Evolutionary conservation across 1,284 basidiomycete genomes (phyloP).

Genomic region (Wallemia mellicola): DNA sequence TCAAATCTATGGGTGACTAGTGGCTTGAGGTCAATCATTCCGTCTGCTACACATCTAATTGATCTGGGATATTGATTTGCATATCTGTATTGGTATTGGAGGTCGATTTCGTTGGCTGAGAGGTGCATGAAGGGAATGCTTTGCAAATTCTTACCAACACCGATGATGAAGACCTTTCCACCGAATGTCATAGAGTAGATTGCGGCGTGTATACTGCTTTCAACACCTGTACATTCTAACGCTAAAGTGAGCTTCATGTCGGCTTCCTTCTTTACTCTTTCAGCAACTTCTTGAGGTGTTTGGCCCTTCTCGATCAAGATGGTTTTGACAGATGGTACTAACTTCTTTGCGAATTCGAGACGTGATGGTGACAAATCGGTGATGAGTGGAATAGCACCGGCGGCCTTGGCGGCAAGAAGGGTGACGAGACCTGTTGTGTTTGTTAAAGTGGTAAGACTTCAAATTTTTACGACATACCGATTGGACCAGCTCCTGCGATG

Average conservation of each 20-base stretch:
- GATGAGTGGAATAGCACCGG: slow-evolving; percentile 23
- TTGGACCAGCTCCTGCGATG: slow-evolving; percentile 13
- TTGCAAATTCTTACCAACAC: slow-evolving; percentile 20
- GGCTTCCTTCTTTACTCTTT: slow-evolving; percentile 13
- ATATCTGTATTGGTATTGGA: slow-evolving; percentile 22
- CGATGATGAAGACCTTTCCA: slow-evolving; percentile 23
- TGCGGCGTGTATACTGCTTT: slow-evolving; percentile 57
- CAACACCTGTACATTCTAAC: slow-evolving; percentile 63
- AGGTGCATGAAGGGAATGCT: slow-evolving; percentile 20
- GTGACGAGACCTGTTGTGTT: slow-evolving; percentile 20
- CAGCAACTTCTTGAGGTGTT: slow-evolving; percentile 12
- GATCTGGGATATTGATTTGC: slow-evolving; percentile 37
- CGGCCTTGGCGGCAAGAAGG: slow-evolving; percentile 21
- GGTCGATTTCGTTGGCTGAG: slow-evolving; percentile 22
- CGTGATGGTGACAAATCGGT: slow-evolving; percentile 22
- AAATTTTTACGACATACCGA: slow-evolving; percentile 8
- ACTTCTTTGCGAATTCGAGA: slow-evolving; percentile 21
- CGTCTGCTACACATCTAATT: slow-evolving; percentile 43
- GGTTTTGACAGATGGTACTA: slow-evolving; percentile 20
- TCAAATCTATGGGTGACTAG: slow-evolving; percentile 58
- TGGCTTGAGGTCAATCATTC: slow-evolving; percentile 57
- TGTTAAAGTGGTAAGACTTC: too few species aligned
- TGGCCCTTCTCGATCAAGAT: slow-evolving; percentile 13
- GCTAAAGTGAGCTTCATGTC: slow-evolving; percentile 20
- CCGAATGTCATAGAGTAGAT: slow-evolving; percentile 24